These are phyloP conservation scores for Cladosporium sp. DNA, from an alignment of 2,329 filamentous ascomycete species.

Conservation along the genomic window DNA sequence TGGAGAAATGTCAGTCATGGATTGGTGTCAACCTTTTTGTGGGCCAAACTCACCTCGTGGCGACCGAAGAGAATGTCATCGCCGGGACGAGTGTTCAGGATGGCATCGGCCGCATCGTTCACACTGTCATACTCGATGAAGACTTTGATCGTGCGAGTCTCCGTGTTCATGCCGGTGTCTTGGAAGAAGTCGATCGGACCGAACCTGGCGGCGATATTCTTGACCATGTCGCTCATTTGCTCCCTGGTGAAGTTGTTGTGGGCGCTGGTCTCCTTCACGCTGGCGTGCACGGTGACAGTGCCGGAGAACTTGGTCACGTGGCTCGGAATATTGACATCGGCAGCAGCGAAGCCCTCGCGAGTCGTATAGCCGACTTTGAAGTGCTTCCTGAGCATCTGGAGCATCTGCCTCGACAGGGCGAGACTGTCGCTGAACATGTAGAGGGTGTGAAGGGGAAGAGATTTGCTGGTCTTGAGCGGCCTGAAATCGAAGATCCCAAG, in stretches of 20 bases:
- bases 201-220: neutral
- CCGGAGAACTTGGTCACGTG: neutral
- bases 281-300: neutral
- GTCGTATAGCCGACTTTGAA: neutral
- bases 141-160: neutral
- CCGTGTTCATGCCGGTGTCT: too few relatives aligned
- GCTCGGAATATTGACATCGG: neutral
- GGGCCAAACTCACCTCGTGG: neutral
- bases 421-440: neutral
- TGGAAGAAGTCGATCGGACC: too few relatives aligned
- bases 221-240: neutral
- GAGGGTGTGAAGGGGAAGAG: neutral
- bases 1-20: neutral
- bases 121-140: slow-evolving; percentile 3
- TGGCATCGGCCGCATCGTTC: neutral
- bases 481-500: neutral
- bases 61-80: neutral
- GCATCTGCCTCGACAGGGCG: neutral
- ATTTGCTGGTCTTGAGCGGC: neutral
- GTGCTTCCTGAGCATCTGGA: neutral
- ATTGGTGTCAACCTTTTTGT: too few relatives aligned
- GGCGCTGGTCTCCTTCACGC: neutral
- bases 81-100: neutral
- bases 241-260: neutral
- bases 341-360: neutral